These are phyloP conservation scores for Mycena olivaceomarginata DNA, from an alignment of 768 basidiomycete species.

Conservation along the genomic window DNA sequence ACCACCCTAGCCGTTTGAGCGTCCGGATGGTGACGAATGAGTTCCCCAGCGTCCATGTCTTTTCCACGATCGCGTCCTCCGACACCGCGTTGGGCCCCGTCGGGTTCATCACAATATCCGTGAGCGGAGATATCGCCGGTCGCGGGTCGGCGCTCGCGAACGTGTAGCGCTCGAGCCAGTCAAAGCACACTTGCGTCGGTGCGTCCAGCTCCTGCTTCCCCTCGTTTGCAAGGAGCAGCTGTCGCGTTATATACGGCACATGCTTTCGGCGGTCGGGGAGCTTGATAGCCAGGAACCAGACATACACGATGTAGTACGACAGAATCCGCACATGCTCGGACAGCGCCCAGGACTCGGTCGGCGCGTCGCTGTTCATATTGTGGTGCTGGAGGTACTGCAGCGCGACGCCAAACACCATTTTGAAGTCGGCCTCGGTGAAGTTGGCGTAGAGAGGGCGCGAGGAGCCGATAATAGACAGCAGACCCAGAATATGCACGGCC, in stretches of 20 bases:
- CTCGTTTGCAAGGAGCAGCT: slow-evolving; percentile 91
- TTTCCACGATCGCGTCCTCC: slow-evolving; percentile 71
- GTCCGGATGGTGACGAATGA: slow-evolving; percentile 89
- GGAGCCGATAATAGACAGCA: slow-evolving; percentile 91
- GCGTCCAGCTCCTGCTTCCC: slow-evolving; percentile 86
- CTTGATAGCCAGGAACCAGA: slow-evolving; percentile 95
- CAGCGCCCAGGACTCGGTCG: slow-evolving; percentile 87
- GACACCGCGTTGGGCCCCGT: slow-evolving; percentile 52
- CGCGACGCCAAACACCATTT: slow-evolving; percentile 95
- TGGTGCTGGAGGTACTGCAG: slow-evolving; percentile 96
- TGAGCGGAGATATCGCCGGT: slow-evolving; percentile 86
- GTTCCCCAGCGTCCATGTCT: slow-evolving; percentile 92
- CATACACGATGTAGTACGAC: slow-evolving; percentile 93
- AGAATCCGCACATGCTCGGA: slow-evolving; percentile 94
- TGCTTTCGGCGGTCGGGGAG: slow-evolving; percentile 88
- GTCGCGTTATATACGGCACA: slow-evolving; percentile 90
- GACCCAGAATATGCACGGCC: slow-evolving; percentile 97
- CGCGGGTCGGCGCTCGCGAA: slow-evolving; percentile 96
- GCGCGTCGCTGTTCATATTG: slow-evolving; percentile 73
- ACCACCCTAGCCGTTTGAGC: slow-evolving; percentile 87
- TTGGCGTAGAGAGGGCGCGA: slow-evolving; percentile 88
- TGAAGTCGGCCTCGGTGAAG: slow-evolving; percentile 93
- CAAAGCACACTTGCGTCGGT: slow-evolving; percentile 96
- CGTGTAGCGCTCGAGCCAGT: slow-evolving; percentile 96
- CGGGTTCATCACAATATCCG: slow-evolving; percentile 85